Base-by-base conservation (phyloP, 495 filamentous ascomycete genomes). In the Aspergillus cavernicola region DNA sequence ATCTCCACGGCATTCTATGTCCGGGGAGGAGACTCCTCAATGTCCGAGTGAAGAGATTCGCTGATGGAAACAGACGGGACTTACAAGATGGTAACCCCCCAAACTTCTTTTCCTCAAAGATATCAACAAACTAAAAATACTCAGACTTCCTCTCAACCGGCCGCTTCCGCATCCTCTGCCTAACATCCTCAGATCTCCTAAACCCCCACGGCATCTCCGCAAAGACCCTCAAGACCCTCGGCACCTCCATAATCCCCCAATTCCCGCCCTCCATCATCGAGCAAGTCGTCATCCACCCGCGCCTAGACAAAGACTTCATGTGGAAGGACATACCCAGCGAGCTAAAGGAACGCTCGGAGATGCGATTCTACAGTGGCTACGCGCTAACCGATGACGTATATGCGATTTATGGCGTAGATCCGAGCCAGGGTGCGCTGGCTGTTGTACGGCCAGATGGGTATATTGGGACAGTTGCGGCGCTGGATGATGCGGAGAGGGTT, bases 361-460 rank as follows among this genome's bases (percentile, higher is more conserved):
- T 78, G 56, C 62, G 65, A 0, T 85, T 85, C 10, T 86, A 83
- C 70, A 84, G 85, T 53, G 88, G 86, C 47, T 73, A 77, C 31
- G 83, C 83, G 58, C 74, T 88, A 1, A 19, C 2, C 11, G 87
- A 81, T 63, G 83, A 82, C 50, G 85, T 84, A 1, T 89, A 89
- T 61, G 68, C 71, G 18, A 77, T 72, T 3, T 86, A 81, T 46
- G 88, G 84, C 0, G 77, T 90, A 9, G 74, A 87, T 61, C 62
- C 58, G 22, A 71, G 78, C 37, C 66, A 63, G 16, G 87, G 87
- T 0, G 84, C 81, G 45, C 60, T 86, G 7, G 83, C 87, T 6
- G 72, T 85, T 22, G 51, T 78, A 0, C 62, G 85, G 19, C 87
- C 86, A 0, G 87, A 89, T 73, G 80, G 83, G 52, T 85, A 89